These are phyloP conservation scores for Orbilia oligospora DNA, from an alignment of 2,329 filamentous ascomycete species.

Conservation along the genomic window DNA sequence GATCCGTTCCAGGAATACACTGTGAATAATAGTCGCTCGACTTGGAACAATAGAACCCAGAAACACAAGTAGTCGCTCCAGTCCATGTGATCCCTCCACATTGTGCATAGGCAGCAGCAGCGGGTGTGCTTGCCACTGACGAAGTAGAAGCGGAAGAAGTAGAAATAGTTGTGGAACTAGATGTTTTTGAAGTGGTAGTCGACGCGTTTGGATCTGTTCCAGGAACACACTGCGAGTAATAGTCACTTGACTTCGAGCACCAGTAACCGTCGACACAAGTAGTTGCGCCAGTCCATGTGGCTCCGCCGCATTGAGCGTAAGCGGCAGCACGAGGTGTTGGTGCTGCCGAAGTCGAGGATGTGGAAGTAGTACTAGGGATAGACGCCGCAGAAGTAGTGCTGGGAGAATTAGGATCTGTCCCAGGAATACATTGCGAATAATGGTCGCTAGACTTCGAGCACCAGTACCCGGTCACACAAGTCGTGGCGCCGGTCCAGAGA, in stretches of 20 bases:
- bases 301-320: constrained; percentile 30
- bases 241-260: constrained; percentile 40
- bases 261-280: constrained; percentile 40
- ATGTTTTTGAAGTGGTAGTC: no score
- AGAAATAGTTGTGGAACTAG: no score
- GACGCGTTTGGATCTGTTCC: constrained; percentile 16
- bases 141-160: neutral
- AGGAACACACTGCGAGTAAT: constrained; percentile 58
- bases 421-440: constrained; percentile 61
- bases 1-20: constrained; percentile 45
- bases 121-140: neutral
- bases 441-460: constrained; percentile 60
- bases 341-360: neutral
- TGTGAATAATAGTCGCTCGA: constrained; percentile 58
- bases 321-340: constrained; percentile 13
- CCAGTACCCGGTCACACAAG: constrained; percentile 59
- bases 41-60: constrained; percentile 35
- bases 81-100: constrained; percentile 20
- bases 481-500: constrained; percentile 58
- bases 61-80: constrained; percentile 34
- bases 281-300: constrained; percentile 23
- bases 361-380: neutral
- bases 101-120: constrained; percentile 25
- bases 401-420: constrained; percentile 2
- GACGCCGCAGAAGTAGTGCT: constrained; percentile 1